These are phyloP conservation scores for Penicillium cosmopolitanum DNA, from an alignment of 495 filamentous ascomycete genomes.

Conservation along the genomic window DNA sequence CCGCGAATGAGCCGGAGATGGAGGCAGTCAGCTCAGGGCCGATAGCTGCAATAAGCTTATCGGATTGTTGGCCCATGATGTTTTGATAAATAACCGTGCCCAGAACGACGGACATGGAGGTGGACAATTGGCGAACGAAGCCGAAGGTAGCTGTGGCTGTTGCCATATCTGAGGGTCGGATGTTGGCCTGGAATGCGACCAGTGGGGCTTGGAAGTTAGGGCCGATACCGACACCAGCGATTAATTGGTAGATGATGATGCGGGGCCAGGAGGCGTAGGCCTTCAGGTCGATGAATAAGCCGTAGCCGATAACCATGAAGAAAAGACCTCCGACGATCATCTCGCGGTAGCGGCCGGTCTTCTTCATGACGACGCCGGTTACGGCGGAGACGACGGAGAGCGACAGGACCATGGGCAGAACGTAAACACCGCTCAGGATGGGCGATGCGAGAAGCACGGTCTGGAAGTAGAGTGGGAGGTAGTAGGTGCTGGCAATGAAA, in stretches of 20 bases:
- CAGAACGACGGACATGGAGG: conserved; percentile 57
- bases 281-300: conserved; percentile 54
- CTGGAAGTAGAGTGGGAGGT: conserved; percentile 79
- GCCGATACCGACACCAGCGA: conserved; percentile 57
- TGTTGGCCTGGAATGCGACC: conserved; percentile 59
- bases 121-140: conserved; percentile 55
- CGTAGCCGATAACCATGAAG: conserved; percentile 58
- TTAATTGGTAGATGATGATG: conserved; percentile 57
- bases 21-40: conserved; percentile 33
- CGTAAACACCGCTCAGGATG: conserved; percentile 76
- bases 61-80: conserved; percentile 48
- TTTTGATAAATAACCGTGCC: conserved; percentile 63
- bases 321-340: conserved; percentile 53
- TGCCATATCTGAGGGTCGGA: conserved; percentile 55
- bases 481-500: conserved; percentile 76
- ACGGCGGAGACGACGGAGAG: conserved; percentile 67
- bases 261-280: conserved; percentile 51
- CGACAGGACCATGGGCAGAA: conserved; percentile 73
- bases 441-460: conserved; percentile 72
- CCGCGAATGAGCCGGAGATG: conserved; percentile 56
- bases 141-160: conserved; percentile 55
- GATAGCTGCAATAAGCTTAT: conserved; percentile 38
- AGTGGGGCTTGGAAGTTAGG: conserved; percentile 63
- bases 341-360: conserved; percentile 60
- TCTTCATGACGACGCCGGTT: conserved; percentile 73